Evolutionary conservation across 257 asterid genomes (phyloP).

Genomic region (Thymus quinquecostatus): DNA sequence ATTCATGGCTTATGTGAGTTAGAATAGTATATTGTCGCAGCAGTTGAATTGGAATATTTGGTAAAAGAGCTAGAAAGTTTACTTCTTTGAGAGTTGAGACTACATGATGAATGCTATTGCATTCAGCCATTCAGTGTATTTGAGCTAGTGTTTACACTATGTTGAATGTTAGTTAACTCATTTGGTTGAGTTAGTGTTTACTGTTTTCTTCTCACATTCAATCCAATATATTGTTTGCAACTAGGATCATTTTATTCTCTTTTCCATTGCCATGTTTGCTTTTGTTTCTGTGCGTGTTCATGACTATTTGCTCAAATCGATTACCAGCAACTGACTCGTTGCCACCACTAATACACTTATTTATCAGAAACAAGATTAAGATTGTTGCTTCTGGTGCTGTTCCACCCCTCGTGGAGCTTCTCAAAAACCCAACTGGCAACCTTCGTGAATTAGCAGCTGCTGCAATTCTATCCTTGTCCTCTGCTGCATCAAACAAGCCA

Average conservation of each 20-base stretch:
- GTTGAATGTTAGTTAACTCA: too few relatives aligned
- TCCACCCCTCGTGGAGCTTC: conserved; percentile 81
- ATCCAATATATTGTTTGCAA: background rate
- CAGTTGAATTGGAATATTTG: background rate
- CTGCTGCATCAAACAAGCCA: conserved; percentile 71
- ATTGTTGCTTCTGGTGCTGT: conserved; percentile 78
- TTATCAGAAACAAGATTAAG: conserved; percentile 73
- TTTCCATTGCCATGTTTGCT: conserved; percentile 18
- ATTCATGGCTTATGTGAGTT: background rate
- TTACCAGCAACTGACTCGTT: conserved; percentile 25
- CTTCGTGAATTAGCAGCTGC: conserved; percentile 87
- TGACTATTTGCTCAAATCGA: conserved; percentile 21
- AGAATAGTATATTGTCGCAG: too few relatives aligned
- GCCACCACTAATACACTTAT: conserved; percentile 18
- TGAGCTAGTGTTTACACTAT: too few relatives aligned
- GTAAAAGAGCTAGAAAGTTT: background rate
- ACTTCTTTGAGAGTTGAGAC: background rate
- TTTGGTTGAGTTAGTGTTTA: background rate
- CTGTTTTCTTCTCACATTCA: background rate
- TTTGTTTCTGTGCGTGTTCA: conserved; percentile 7
- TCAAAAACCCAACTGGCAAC: conserved; percentile 58
- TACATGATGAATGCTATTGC: too few relatives aligned
- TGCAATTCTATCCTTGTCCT: conserved; percentile 70
- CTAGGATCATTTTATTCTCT: background rate
- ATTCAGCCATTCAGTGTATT: too few relatives aligned